phyloP scores from a whole-genome alignment of 148 eudicot genomes.

The Drosera capensis region DNA sequence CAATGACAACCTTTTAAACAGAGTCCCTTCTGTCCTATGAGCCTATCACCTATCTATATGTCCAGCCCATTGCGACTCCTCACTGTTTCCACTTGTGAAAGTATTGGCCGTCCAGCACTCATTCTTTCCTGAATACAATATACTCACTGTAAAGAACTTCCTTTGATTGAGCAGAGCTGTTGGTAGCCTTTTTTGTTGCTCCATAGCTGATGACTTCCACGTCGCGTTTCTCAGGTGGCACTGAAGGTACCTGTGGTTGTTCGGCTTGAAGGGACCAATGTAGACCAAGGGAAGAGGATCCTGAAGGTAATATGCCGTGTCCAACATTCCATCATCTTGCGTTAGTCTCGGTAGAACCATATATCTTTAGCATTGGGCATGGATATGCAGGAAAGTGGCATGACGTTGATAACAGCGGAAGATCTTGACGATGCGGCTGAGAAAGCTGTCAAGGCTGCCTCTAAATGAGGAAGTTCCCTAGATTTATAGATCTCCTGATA shows the following conservation, averaged over 20 bases:
- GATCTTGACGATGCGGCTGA: slow-evolving; percentile 96
- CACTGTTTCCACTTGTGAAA: too few species aligned
- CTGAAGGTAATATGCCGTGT: slow-evolving; percentile 35
- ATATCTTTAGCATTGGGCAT: background rate
- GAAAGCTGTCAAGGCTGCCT: slow-evolving; percentile 66
- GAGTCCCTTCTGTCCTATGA: too few species aligned
- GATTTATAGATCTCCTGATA: too few species aligned
- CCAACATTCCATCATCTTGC: background rate
- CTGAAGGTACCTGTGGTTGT: slow-evolving; percentile 81
- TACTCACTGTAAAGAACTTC: too few species aligned
- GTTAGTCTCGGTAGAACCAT: background rate
- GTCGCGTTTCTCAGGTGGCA: slow-evolving; percentile 32
- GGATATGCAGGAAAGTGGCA: slow-evolving; percentile 75
- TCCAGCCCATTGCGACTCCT: too few species aligned
- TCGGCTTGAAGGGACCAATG: slow-evolving; percentile 95
- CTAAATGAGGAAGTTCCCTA: background rate
- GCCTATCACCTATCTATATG: too few species aligned
- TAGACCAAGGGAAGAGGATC: slow-evolving; percentile 93
- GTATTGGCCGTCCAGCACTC: too few species aligned
- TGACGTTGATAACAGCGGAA: slow-evolving; percentile 83
- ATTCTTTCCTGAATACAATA: too few species aligned
- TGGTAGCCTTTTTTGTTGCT: too few species aligned
- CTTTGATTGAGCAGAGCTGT: too few species aligned
- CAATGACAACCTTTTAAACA: too few species aligned
- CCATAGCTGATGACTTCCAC: background rate